phyloP scores from a whole-genome alignment of 2,329 filamentous ascomycete genomes.

The Ramularia endophylla region DNA sequence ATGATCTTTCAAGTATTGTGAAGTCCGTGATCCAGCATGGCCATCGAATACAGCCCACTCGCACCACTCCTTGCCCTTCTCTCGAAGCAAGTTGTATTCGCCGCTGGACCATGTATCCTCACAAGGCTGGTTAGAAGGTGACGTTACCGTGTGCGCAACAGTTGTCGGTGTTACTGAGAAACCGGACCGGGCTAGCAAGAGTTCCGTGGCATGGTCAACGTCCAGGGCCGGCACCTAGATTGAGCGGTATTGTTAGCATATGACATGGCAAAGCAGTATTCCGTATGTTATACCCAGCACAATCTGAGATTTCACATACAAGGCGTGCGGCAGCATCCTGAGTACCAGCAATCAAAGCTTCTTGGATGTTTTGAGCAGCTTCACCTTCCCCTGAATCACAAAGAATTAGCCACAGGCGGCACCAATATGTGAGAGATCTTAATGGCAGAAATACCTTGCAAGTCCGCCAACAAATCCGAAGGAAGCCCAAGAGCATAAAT shows the following conservation, averaged over 20 bases:
- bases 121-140: constrained; percentile 26
- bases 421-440: too few species aligned
- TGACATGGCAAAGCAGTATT: not conserved
- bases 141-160: constrained; percentile 22
- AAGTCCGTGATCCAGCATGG: constrained; percentile 31
- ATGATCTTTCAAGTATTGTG: constrained; percentile 21
- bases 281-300: not conserved
- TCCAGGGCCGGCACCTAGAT: constrained; percentile 14
- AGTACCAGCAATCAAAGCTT: constrained; percentile 17
- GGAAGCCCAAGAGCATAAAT: constrained; percentile 9
- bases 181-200: constrained; percentile 18
- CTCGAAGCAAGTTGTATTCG: constrained; percentile 17
- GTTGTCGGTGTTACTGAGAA: constrained; percentile 21
- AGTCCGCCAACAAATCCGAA: constrained; percentile 6
- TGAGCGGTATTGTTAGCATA: not conserved
- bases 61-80: constrained; percentile 22
- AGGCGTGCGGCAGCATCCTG: constrained; percentile 14
- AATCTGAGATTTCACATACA: not conserved
- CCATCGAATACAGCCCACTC: constrained; percentile 39
- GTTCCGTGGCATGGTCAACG: constrained; percentile 16
- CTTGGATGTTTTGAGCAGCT: constrained; percentile 7
- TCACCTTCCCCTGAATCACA: constrained; percentile 4
- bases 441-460: constrained; percentile 4
- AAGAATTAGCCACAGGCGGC: constrained; percentile 10
- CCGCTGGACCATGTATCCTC: constrained; percentile 24